Conservation (phyloP, 2,329 filamentous ascomycete genomes). For the Dactylonectria estremocensis region DNA sequence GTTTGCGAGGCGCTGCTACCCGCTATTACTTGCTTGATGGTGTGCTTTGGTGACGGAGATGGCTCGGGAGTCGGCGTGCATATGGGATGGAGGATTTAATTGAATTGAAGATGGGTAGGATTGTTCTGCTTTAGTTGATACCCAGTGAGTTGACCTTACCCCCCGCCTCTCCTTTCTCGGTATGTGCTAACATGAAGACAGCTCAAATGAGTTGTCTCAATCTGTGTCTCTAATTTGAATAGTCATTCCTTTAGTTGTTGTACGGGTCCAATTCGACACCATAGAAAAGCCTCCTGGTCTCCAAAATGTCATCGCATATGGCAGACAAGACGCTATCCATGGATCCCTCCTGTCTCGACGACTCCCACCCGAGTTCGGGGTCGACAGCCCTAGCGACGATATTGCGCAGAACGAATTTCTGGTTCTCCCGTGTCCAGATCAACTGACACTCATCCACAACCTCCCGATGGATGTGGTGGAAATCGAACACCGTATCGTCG, state of each 20-base stretch:
- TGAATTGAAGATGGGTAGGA: background rate
- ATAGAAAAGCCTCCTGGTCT: background rate
- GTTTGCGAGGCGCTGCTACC: background rate
- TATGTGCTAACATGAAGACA: too few species aligned
- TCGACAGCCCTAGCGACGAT: slow-evolving; percentile 33
- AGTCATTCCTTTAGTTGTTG: too few species aligned
- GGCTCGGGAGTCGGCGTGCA: background rate
- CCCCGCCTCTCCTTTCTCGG: too few species aligned
- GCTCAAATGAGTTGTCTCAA: too few species aligned
- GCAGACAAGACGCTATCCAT: slow-evolving; percentile 21
- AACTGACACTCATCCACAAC: slow-evolving; percentile 4
- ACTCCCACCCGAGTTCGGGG: slow-evolving; percentile 31
- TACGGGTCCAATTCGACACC: too few species aligned
- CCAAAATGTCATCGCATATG: background rate
- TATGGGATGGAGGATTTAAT: background rate
- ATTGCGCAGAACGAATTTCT: slow-evolving; percentile 39
- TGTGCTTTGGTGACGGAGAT: background rate
- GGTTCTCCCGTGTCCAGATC: slow-evolving; percentile 19
- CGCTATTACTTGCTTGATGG: background rate
- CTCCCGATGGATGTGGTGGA: slow-evolving; percentile 20
- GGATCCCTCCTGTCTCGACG: background rate
- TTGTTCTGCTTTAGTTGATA: background rate
- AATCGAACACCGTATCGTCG: slow-evolving; percentile 26
- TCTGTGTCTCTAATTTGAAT: too few species aligned
- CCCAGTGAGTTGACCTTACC: too few species aligned